phyloP scores from a whole-genome alignment of 495 filamentous ascomycete genomes.

The Darksidea phi region DNA sequence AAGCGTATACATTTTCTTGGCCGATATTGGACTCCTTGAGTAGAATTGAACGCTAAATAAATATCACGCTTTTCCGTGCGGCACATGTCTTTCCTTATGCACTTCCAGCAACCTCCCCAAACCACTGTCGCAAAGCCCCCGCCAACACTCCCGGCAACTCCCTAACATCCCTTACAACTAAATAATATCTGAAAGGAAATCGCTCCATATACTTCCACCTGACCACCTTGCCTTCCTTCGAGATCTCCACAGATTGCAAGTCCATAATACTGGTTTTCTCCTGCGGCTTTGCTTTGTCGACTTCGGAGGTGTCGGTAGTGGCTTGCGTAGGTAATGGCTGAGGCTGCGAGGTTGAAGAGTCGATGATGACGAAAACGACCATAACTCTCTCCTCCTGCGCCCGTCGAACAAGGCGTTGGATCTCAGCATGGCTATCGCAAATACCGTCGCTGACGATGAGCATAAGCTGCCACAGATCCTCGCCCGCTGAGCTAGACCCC shows the following conservation, averaged over 20 bases:
- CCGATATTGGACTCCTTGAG: too few relatives aligned
- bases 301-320: conserved; percentile 1
- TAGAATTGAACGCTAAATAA: too few relatives aligned
- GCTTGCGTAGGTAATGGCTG: conserved; percentile 39
- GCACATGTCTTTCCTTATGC: too few relatives aligned
- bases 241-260: conserved; percentile 76
- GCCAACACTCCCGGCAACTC: conserved; percentile 88
- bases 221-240: conserved; percentile 60
- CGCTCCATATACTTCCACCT: conserved; percentile 84
- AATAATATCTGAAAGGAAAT: conserved; percentile 94
- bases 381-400: conserved; percentile 93
- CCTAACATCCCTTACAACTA: conserved; percentile 87
- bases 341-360: conserved; percentile 56
- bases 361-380: conserved; percentile 96
- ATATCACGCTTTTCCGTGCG: too few relatives aligned
- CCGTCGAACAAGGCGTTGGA: conserved; percentile 75
- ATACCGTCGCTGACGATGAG: conserved; percentile 92
- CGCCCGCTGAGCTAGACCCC: conserved; percentile 52
- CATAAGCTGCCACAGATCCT: conserved; percentile 94
- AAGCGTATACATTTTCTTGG: too few relatives aligned
- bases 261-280: conserved; percentile 64
- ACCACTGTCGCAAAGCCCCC: conserved; percentile 89
- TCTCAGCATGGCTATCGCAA: conserved; percentile 82
- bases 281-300: not conserved
- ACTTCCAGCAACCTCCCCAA: conserved; percentile 74